Evolutionary conservation across 768 basidiomycete genomes (phyloP).

Genomic region (Naganishia vishniacii): DNA sequence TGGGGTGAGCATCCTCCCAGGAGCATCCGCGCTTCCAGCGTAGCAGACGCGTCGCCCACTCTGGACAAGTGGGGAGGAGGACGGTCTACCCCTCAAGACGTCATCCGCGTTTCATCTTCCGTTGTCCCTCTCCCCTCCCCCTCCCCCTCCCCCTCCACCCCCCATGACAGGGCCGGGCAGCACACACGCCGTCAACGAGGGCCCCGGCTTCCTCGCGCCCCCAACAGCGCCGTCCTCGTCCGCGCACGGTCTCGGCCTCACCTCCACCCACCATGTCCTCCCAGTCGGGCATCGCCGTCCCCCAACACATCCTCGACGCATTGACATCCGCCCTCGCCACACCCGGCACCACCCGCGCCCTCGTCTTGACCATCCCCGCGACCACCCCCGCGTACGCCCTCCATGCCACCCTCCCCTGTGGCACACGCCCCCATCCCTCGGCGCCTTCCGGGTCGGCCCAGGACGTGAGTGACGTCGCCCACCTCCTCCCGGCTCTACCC

Average conservation of each 20-base stretch:
- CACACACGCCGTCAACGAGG: slow-evolving; percentile 28
- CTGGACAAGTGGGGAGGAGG: too few relatives aligned
- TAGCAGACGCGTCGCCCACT: too few relatives aligned
- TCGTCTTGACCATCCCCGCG: slow-evolving; percentile 31
- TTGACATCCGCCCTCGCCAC: slow-evolving; percentile 31
- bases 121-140: neutral
- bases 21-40: too few relatives aligned
- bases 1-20: too few relatives aligned
- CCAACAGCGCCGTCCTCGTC: slow-evolving; percentile 25
- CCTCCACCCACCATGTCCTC: slow-evolving; percentile 45
- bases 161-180: slow-evolving; percentile 10
- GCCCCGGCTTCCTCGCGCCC: slow-evolving; percentile 25
- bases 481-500: slow-evolving; percentile 33
- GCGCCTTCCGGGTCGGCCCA: neutral
- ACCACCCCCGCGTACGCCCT: neutral
- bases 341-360: slow-evolving; percentile 30
- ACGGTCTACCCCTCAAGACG: too few relatives aligned
- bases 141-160: neutral
- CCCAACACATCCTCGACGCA: slow-evolving; percentile 34
- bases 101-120: too few relatives aligned
- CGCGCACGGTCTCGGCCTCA: slow-evolving; percentile 24
- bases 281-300: slow-evolving; percentile 47
- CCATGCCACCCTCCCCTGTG: neutral
- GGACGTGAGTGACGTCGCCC: neutral
- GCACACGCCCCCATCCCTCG: neutral